Base-by-base conservation (phyloP, 2,329 filamentous ascomycete species). In the Capronia epimyces region DNA sequence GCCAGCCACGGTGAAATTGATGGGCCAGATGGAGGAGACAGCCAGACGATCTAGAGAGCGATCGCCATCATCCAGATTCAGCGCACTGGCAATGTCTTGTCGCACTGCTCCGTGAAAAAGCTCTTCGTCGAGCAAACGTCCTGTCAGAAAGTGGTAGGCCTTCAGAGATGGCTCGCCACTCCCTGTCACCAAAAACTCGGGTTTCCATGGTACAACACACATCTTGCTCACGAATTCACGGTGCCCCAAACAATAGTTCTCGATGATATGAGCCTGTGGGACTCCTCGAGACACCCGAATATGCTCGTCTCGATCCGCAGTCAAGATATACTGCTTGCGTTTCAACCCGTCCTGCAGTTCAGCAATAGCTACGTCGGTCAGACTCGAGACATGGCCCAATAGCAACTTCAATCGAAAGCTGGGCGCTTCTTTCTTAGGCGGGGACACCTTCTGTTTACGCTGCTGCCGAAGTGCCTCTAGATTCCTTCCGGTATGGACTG, bases 381-480 rank as follows among this genome's bases (percentile, higher is more conserved):
- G 80, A 81, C 97, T 87, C 1, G 91, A 96, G 12, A 98, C 93
- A 69, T 98, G 93, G 10, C 93, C 93, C 0, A 98, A 80, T 6
- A 96, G 74, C 1, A 95, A 75, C 31, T 83, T 80, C 60, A 89
- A 81, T 61, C 89, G 84, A 65, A 95, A 95, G 21, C 73, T 66
- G 2, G 73, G 68, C 13, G 73, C 72, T 47, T 75, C 75, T 29
- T 72, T 70, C 54, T 77, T 73, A n/a, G 65, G 58, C 59, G 71
- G 67, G 57, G 67, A 66, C 43, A 69, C 69, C 57, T 73, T 75
- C 51, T 75, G 67, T 31, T 52, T 36, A n/a, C 48, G 54, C 60
- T 84, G 81, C 46, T 79, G 74, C 60, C 78, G 75, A 16, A 84
- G 64, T 1, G 78, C 75, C 53, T 72, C 70, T 40, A 77, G 69